Percentiles rank a stretch among this genome's conserved stretches.
Conservation (phyloP, 2,329 filamentous ascomycete species). For the Pyricularia pennisetigena region DNA sequence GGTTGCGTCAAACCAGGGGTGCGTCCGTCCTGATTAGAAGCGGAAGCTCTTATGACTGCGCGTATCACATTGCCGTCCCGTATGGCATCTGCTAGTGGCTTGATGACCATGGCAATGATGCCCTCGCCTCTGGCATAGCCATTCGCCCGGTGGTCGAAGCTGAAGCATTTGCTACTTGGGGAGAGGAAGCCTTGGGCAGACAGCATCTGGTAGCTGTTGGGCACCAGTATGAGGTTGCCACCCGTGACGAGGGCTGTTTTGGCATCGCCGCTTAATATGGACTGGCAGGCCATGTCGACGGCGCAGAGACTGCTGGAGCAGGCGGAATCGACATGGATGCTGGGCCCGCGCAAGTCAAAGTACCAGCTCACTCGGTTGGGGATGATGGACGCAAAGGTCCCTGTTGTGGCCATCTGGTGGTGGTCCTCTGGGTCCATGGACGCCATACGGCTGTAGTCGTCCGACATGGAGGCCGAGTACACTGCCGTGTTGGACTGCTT, state of each 20-base stretch:
- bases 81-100: slow-evolving; percentile 30
- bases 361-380: slow-evolving; percentile 25
- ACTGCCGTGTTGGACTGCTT: slow-evolving; percentile 18
- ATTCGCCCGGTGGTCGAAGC: slow-evolving; percentile 28
- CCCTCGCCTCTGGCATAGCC: slow-evolving; percentile 38
- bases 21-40: slow-evolving; percentile 26
- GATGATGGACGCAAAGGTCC: slow-evolving; percentile 17
- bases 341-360: slow-evolving; percentile 24
- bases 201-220: not conserved
- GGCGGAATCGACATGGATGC: slow-evolving; percentile 25
- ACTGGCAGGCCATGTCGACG: slow-evolving; percentile 1
- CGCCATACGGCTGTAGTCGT: slow-evolving; percentile 13
- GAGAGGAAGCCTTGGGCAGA: slow-evolving; percentile 11
- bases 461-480: slow-evolving; percentile 20
- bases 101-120: slow-evolving; percentile 27
- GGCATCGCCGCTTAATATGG: slow-evolving; percentile 3
- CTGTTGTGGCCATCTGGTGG: slow-evolving; percentile 15
- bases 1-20: slow-evolving; percentile 31
- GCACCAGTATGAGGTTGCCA: not conserved
- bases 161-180: slow-evolving; percentile 14
- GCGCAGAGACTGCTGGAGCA: slow-evolving; percentile 26
- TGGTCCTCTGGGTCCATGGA: slow-evolving; percentile 14
- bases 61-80: slow-evolving; percentile 27
- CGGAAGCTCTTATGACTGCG: slow-evolving; percentile 21
- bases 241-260: slow-evolving; percentile 11